Evolutionary conservation across 225 moss, liverwort and hornwort species (phyloP).

Genomic region (Takakia lepidozioides): DNA sequence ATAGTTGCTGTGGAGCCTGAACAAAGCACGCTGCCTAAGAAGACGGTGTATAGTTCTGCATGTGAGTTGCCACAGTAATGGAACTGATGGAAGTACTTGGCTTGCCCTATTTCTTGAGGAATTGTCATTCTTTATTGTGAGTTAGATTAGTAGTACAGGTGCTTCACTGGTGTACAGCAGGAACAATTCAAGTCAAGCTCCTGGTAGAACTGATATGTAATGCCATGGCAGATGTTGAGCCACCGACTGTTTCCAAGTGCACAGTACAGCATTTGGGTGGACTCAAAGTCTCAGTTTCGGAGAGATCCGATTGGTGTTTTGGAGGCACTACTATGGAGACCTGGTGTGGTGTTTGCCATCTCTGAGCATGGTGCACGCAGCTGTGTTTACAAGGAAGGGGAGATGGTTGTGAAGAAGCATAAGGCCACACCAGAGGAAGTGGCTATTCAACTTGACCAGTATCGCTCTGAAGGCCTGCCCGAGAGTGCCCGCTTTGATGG

Average conservation of each 20-base stretch:
- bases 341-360: slow-evolving; percentile 68
- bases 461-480: slow-evolving; percentile 71
- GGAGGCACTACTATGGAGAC: slow-evolving; percentile 72
- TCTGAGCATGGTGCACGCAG: slow-evolving; percentile 89
- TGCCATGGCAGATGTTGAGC: slow-evolving; percentile 52
- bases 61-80: too few species aligned
- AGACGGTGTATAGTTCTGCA: too few species aligned
- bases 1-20: too few species aligned
- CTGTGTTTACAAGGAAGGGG: slow-evolving; percentile 86
- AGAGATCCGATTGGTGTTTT: slow-evolving; percentile 90
- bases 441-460: slow-evolving; percentile 55
- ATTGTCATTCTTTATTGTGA: too few species aligned
- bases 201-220: neutral
- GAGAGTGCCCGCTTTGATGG: slow-evolving; percentile 54
- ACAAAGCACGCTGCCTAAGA: too few species aligned
- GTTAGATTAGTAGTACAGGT: too few species aligned
- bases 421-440: slow-evolving; percentile 90
- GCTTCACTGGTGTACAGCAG: too few species aligned
- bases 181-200: too few species aligned
- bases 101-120: too few species aligned
- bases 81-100: too few species aligned
- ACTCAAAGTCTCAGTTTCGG: slow-evolving; percentile 96
- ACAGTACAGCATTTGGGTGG: slow-evolving; percentile 89
- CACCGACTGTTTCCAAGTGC: slow-evolving; percentile 87
- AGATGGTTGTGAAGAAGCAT: slow-evolving; percentile 75